Base-by-base conservation (phyloP, 441 rosid species). In the Pelargonium australe region DNA sequence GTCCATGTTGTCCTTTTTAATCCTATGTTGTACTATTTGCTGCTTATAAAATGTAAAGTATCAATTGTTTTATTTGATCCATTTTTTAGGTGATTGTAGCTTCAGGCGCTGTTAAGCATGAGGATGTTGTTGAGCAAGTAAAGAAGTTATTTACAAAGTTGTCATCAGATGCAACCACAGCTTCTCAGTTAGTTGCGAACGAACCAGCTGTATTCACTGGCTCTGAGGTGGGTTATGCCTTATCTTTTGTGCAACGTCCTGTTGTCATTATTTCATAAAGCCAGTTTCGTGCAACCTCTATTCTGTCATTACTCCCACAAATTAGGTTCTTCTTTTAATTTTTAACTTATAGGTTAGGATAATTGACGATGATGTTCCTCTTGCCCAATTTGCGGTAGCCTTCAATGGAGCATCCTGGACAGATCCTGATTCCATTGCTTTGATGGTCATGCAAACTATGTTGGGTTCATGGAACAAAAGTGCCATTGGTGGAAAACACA, bases 381-480 rank as follows among this genome's bases (percentile, higher is more conserved):
- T 92, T 70, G 99, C 99, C 37, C 99, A 95, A 87, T 92, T 95
- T 79, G 98, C 95, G 7, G 92, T 95, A 51, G 98, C 99, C 78
- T 95, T 90, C 73, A 88, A 83, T 61, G 99, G 98, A 80, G 96
- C 98, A 72, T 82, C 99, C 55, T 95, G 99, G 99, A 88, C 92
- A 6, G 99, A 95, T 78, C 98, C 99, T 71, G 99, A 95, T 84
- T 90, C 98, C 51, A 80, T 90, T 73, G 85, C 95, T 47, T 80
- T 95, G 67, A 92, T 95, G 99, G 97, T 95, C 69, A 89, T 95
- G 93, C 99, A 95, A 74, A 85, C 94, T 11, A 89, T 95, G 96
- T 76, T 95, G 80, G 99, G 99, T 72, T 92, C 99, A 19, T 92
- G 97, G 96, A 92, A 82, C 79, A 92, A 90, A 77, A 84, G 63